Conservation (phyloP, 495 filamentous ascomycete genomes). For the Penicillium fimorum region DNA sequence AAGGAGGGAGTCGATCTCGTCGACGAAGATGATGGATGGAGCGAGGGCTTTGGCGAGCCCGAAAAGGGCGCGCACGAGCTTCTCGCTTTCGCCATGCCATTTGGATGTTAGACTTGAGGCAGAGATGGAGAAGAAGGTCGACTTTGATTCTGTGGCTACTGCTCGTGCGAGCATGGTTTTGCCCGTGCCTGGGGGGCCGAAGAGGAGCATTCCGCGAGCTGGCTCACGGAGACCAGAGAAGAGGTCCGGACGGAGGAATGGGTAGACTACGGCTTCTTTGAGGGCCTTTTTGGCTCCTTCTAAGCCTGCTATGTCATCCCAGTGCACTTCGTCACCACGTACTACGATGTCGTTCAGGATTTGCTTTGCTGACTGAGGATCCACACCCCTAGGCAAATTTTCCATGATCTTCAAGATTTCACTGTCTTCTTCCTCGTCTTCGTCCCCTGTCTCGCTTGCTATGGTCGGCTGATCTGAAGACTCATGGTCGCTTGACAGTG, state of each 20-base stretch:
- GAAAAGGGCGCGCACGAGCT: slow-evolving; percentile 92
- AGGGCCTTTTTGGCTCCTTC: slow-evolving; percentile 88
- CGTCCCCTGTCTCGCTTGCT: slow-evolving; percentile 35
- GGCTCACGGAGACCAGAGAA: slow-evolving; percentile 96
- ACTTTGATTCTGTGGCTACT: slow-evolving; percentile 91
- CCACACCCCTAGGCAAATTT: slow-evolving; percentile 75
- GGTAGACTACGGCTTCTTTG: slow-evolving; percentile 96
- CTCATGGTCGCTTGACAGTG: slow-evolving; percentile 47
- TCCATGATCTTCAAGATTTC: slow-evolving; percentile 63
- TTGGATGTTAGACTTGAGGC: slow-evolving; percentile 93
- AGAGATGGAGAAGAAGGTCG: slow-evolving; percentile 96
- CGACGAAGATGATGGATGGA: slow-evolving; percentile 97
- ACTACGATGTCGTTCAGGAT: slow-evolving; percentile 97
- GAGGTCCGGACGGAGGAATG: slow-evolving; percentile 91
- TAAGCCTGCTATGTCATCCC: slow-evolving; percentile 90
- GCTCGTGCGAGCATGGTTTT: slow-evolving; percentile 98
- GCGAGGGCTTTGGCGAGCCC: slow-evolving; percentile 84
- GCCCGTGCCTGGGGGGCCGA: slow-evolving; percentile 93
- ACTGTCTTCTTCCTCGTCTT: slow-evolving; percentile 40
- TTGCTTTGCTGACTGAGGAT: slow-evolving; percentile 77
- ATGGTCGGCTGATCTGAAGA: slow-evolving; percentile 31
- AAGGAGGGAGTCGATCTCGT: slow-evolving; percentile 95
- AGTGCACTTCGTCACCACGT: slow-evolving; percentile 90
- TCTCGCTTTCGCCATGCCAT: slow-evolving; percentile 95
- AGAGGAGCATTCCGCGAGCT: slow-evolving; percentile 91